These are phyloP conservation scores for Stemphylium lycopersici DNA, from an alignment of 2,329 filamentous ascomycete species.

Conservation along the genomic window DNA sequence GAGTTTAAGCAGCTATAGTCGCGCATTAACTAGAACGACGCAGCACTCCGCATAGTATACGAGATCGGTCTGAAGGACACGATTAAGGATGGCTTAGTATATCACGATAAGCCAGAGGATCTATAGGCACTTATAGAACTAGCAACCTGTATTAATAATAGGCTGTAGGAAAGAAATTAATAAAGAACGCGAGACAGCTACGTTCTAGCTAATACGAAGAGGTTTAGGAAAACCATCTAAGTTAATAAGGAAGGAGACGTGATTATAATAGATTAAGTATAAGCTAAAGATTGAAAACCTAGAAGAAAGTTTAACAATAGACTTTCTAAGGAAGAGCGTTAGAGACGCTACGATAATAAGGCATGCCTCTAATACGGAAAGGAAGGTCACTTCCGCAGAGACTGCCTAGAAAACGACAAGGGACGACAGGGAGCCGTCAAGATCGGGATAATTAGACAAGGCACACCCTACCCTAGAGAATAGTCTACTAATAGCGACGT, in stretches of 20 bases:
- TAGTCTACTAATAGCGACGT: not conserved
- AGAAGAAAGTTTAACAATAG: not conserved
- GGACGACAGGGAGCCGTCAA: not conserved
- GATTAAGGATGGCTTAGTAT: not conserved
- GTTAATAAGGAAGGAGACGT: not conserved
- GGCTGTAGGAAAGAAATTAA: not conserved
- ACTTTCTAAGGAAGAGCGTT: not conserved
- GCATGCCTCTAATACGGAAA: not conserved
- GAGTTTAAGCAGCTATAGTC: too few species aligned
- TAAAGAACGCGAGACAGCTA: not conserved
- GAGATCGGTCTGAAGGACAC: not conserved
- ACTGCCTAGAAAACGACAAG: not conserved
- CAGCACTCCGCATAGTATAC: not conserved
- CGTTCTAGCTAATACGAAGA: not conserved
- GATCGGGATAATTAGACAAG: not conserved
- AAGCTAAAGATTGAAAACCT: not conserved
- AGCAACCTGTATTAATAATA: not conserved
- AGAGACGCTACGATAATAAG: not conserved
- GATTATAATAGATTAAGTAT: not conserved
- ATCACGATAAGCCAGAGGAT: not conserved
- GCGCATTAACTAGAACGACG: too few species aligned
- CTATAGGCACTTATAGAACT: not conserved
- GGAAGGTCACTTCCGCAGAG: not conserved
- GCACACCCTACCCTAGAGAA: not conserved
- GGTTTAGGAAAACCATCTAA: too few species aligned